phyloP scores from a whole-genome alignment of 1,284 basidiomycete genomes.

The Flammula alnicola region DNA sequence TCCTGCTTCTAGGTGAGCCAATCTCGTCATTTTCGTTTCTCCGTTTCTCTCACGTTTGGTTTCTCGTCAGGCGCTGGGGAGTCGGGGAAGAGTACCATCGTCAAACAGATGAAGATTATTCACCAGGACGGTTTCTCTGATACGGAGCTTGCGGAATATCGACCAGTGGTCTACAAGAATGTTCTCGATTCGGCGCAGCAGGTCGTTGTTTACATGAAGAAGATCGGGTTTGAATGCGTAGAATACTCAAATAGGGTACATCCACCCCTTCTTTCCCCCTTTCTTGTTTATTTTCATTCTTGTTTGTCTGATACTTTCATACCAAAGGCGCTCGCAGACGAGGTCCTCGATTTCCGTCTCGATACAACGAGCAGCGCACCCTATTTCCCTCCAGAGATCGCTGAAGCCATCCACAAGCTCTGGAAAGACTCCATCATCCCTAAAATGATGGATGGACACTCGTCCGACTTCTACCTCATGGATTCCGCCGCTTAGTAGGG shows the following conservation, averaged over 20 bases:
- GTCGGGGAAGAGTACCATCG: conserved; percentile 95
- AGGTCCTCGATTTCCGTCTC: too few species aligned
- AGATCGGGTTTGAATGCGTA: conserved; percentile 85
- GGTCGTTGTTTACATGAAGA: conserved; percentile 84
- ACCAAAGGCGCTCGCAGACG: too few species aligned
- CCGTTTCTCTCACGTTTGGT: too few species aligned
- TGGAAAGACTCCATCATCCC: conserved; percentile 92
- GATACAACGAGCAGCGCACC: conserved; percentile 30
- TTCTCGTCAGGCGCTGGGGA: too few species aligned
- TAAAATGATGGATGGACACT: conserved; percentile 79
- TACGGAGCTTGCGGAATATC: conserved; percentile 80
- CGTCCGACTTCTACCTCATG: conserved; percentile 93
- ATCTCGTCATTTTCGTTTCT: too few species aligned
- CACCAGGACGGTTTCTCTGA: conserved; percentile 90
- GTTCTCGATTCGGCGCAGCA: conserved; percentile 90
- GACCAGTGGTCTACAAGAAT: conserved; percentile 84
- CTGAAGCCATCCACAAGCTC: conserved; percentile 77
- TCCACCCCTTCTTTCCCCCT: too few species aligned
- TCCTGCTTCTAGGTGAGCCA: conserved; percentile 89
- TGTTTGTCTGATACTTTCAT: too few species aligned
- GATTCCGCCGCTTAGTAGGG: conserved; percentile 91
- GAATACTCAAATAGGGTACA: conserved; percentile 74
- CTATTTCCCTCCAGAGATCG: conserved; percentile 66
- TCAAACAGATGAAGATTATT: conserved; percentile 99
- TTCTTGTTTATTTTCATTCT: too few species aligned